phyloP scores from a whole-genome alignment of 2,329 filamentous ascomycete species.

The Lecanicillium sp. region DNA sequence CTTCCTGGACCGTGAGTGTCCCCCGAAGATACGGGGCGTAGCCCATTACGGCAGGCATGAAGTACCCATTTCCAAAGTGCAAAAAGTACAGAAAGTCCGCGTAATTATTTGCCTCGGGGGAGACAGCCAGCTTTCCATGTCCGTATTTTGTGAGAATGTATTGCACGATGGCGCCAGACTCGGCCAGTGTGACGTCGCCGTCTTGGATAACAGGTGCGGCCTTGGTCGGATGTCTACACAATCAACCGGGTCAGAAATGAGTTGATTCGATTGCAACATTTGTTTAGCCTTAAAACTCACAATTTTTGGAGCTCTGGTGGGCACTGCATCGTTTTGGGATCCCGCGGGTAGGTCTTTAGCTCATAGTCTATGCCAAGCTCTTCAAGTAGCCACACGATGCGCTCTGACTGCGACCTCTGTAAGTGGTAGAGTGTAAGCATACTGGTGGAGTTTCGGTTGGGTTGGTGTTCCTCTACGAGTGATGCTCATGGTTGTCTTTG shows the following conservation, averaged over 20 bases:
- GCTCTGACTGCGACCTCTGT: constrained; percentile 4
- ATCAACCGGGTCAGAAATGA: not conserved
- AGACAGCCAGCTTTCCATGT: not conserved
- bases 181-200: not conserved
- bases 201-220: constrained; percentile 7
- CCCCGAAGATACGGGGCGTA: not conserved
- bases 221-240: not conserved
- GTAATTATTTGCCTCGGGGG: not conserved
- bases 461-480: not conserved
- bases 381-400: constrained; percentile 7
- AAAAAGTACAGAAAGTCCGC: constrained; percentile 1
- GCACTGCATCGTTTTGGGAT: not conserved
- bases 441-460: not conserved
- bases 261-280: not conserved
- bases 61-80: constrained; percentile 5
- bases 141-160: constrained; percentile 3
- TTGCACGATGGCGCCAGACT: constrained; percentile 1
- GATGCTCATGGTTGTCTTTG: not conserved
- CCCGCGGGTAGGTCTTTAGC: not conserved
- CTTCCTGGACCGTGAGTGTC: not conserved
- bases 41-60: not conserved
- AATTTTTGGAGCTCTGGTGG: not conserved
- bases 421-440: not conserved
- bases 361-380: constrained; percentile 2
- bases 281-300: not conserved